Evolutionary conservation across 129 eudicot genomes (phyloP).

Genomic region (Centaurea solstitialis): DNA sequence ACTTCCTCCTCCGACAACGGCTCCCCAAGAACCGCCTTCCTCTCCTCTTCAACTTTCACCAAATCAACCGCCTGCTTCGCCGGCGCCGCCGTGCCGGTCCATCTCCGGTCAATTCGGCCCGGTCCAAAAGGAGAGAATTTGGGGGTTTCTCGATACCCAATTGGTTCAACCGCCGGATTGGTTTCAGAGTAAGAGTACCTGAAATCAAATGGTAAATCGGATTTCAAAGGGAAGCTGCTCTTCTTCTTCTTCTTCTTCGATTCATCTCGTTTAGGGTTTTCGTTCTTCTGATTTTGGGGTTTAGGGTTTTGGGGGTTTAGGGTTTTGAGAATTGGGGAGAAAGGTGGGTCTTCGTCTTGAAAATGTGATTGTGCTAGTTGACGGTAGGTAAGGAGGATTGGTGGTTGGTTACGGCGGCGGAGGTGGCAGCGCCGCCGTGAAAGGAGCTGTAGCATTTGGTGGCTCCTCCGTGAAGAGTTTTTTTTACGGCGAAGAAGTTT

Average conservation of each 20-base stretch:
- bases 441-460: slow-evolving; percentile 42
- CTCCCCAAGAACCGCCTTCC: slow-evolving; percentile 55
- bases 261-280: slow-evolving; percentile 12
- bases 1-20: slow-evolving; percentile 69
- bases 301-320: slow-evolving; percentile 26
- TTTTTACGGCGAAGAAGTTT: background rate
- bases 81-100: slow-evolving; percentile 91
- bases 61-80: slow-evolving; percentile 20
- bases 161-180: slow-evolving; percentile 55
- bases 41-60: slow-evolving; percentile 36
- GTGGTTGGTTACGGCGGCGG: slow-evolving; percentile 1
- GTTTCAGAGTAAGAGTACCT: slow-evolving; percentile 83
- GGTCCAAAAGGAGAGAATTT: slow-evolving; percentile 96
- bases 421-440: slow-evolving; percentile 44
- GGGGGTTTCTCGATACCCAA: slow-evolving; percentile 86
- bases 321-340: slow-evolving; percentile 44
- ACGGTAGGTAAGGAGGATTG: slow-evolving; percentile 13
- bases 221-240: slow-evolving; percentile 33
- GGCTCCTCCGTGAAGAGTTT: background rate
- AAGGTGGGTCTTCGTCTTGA: slow-evolving; percentile 52
- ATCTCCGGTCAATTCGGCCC: slow-evolving; percentile 78
- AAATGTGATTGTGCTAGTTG: slow-evolving; percentile 31
- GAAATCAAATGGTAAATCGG: slow-evolving; percentile 84
- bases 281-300: slow-evolving; percentile 3
- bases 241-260: slow-evolving; percentile 19